Percentiles rank a stretch among this genome's conserved stretches.
phyloP scores from a whole-genome alignment of 192 early-diverging fungal genomes.

The Podila minutissima region DNA sequence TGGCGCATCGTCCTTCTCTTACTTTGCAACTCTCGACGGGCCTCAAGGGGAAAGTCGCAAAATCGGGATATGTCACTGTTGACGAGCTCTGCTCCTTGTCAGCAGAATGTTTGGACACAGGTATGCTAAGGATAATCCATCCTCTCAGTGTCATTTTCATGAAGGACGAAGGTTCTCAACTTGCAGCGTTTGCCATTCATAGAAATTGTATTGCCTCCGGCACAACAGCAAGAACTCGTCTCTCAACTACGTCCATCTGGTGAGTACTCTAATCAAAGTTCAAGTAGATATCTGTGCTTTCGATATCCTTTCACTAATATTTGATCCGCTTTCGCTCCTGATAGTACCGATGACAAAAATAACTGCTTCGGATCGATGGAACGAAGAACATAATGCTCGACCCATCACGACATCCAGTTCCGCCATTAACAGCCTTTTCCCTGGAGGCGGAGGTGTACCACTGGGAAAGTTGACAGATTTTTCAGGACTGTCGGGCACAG shows the following conservation, averaged over 20 bases:
- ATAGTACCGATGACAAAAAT: neutral
- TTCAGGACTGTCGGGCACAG: conserved; percentile 28
- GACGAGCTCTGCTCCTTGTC: conserved; percentile 23
- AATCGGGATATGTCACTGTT: conserved; percentile 30
- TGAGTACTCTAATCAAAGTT: neutral
- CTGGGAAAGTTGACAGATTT: conserved; percentile 43
- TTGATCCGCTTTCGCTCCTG: neutral
- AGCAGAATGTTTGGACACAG: conserved; percentile 2
- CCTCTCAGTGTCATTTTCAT: neutral
- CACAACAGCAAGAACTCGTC: conserved; percentile 14
- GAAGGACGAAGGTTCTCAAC: too few species aligned
- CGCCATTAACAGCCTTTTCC: conserved; percentile 34
- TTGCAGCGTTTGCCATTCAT: neutral
- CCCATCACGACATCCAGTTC: conserved; percentile 32
- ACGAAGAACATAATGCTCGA: conserved; percentile 13
- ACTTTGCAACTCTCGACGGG: conserved; percentile 24
- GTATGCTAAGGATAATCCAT: neutral
- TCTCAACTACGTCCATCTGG: conserved; percentile 13
- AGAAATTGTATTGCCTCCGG: conserved; percentile 25
- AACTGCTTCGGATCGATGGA: conserved; percentile 17
- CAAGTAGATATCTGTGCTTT: too few species aligned
- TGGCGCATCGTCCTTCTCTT: conserved; percentile 20
- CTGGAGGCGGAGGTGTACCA: conserved; percentile 10
- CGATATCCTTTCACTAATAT: too few species aligned
- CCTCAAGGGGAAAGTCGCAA: conserved; percentile 23